Evolutionary conservation across 2,329 filamentous ascomycete genomes (phyloP), one percentile per base, ranked within the genome.

Genomic region (Alternaria metachromatica): DNA sequence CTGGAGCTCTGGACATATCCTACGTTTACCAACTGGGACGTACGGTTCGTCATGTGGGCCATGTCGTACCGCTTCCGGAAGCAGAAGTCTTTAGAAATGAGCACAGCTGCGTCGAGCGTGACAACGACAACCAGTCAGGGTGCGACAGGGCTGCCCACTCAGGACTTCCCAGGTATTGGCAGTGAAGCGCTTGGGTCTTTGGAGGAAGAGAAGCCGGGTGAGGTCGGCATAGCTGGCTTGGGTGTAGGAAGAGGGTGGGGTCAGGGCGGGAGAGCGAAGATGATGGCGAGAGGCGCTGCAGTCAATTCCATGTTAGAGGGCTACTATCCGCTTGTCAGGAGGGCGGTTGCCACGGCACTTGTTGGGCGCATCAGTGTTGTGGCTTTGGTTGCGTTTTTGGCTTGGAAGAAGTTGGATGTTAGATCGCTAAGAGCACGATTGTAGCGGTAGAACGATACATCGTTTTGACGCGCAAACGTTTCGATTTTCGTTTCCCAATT

Each of bases 1-100:
- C 83, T 91, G 5, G 80, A 86, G 33, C 76, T 90, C 25, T 92
- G 89, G 89, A 86, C 85, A 28, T 91, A 90, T 71, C 90, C 90
- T 0, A 91, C 88, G 1, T 91, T 92, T 72, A 90, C 89, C 0
- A 83, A 86, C 2, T 83, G 83, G 60, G 90, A 92, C 70, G 82
- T 91, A 4, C 82, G 86, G 6, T 80, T 88, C 30, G 80, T 88
- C 11, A 84, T 91, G 58, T 89, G 85, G 81, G 73, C 88, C 10
- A 78, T 90, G 72, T 90, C 88, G 0, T 86, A 86, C 65, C 79
- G 80, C 7, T 86, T 91, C 71, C 86, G 80, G 6, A 69, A 66
- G 23, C 74, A 74, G 45, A 81, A 79, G 62, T 73, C 72, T 15
- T 54, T 68, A 20, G 77, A 78, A 46, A 76, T 79, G 73, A 66